Evolutionary conservation across 352 stramenopile genomes (phyloP), one percentile per base, ranked within the genome.

Genomic region (Globisporangium iwayamae): DNA sequence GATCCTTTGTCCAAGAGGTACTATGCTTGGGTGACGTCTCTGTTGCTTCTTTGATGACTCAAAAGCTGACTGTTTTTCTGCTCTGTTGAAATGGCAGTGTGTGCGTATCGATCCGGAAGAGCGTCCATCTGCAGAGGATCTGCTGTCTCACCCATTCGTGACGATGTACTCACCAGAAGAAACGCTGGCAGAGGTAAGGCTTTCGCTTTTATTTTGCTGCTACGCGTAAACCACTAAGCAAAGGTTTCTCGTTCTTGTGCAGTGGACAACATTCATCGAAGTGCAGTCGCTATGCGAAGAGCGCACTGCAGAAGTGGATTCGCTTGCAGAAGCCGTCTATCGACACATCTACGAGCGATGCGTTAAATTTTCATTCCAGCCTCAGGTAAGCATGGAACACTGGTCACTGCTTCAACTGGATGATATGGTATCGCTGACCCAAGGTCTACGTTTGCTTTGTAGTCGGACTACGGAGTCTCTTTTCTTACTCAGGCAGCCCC

Each of bases 391-490:
- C 34, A 41, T 56, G 30, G 18, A 28, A 10, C 22, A 3, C 4
- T 56, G 2, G 30, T 32, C 34, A 18, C 34, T 59, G n/a, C 3
- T 51, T 3, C 1, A 7, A 11, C 22, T 60, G 10, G n/a, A 13
- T n/a, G n/a, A 11, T 13, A 41, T 10, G 10, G 34, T 39, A 3
- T 28, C 11, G 36, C 10, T 51, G n/a, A 56, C 39, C 58, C n/a
- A 30, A 60, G 11, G 22, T 45, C 66, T 10, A 10, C 5, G 36
- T 39, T 67, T n/a, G 13, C 5, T 28, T 18, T 41, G 18, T 55
- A 95, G 83, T 93, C 86, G 30, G 86, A 95, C 59, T 92, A 90
- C 51, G 84, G 85, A 1, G 73, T 87, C 54, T 93, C 86, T 2
- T 92, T 95, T 43, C 69, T 89, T 9, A 81, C 82, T n/a, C 78